These are phyloP conservation scores for Tilletia caries DNA, from an alignment of 1,284 basidiomycete genomes.

Conservation along the genomic window DNA sequence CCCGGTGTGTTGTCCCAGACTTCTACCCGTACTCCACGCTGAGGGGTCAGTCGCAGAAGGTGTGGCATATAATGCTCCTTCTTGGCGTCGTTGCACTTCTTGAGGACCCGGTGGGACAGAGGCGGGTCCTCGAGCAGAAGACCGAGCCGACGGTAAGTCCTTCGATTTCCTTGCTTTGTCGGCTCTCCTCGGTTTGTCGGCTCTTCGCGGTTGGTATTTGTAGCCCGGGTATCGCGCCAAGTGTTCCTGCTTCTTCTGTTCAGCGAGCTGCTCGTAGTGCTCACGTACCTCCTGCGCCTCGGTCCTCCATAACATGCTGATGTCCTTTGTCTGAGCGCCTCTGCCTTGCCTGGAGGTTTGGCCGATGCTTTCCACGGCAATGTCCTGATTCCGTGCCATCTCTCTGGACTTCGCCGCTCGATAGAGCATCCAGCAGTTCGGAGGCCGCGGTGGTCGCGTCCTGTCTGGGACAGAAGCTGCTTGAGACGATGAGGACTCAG, in stretches of 20 bases:
- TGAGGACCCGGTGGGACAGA: too few species aligned
- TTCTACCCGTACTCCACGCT: too few species aligned
- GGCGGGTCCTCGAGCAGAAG: too few species aligned
- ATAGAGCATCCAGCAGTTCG: not conserved
- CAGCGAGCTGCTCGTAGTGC: not conserved
- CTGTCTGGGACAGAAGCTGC: not conserved
- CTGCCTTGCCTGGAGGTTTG: too few species aligned
- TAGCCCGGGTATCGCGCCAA: not conserved
- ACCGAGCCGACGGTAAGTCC: not conserved
- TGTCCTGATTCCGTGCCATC: not conserved
- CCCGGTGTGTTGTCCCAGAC: too few species aligned
- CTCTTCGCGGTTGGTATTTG: not conserved
- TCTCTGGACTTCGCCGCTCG: not conserved
- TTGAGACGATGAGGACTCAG: not conserved
- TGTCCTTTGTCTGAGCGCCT: too few species aligned
- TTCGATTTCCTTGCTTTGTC: not conserved
- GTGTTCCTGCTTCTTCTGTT: not conserved
- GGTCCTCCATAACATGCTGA: not conserved
- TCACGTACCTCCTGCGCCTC: not conserved
- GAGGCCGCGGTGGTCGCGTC: not conserved
- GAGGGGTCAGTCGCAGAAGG: too few species aligned
- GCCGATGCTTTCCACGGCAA: not conserved
- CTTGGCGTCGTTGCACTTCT: too few species aligned
- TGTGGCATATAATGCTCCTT: too few species aligned
- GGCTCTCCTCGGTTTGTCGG: not conserved